phyloP scores from a whole-genome alignment of 2,329 filamentous ascomycete species.

The Alternaria triticimaculans region DNA sequence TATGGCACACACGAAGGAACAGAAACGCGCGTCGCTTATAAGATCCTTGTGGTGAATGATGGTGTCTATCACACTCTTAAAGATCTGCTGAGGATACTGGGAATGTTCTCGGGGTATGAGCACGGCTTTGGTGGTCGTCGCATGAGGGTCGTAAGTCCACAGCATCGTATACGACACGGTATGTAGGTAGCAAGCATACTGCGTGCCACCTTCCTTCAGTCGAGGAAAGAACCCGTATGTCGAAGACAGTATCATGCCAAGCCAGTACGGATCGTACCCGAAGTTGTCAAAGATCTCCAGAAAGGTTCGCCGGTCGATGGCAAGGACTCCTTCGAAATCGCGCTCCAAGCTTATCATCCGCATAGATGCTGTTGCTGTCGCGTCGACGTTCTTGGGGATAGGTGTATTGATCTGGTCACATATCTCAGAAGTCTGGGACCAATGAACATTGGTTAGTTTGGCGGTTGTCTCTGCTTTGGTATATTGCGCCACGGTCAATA shows the following conservation, averaged over 20 bases:
- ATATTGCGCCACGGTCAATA: not conserved
- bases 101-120: not conserved
- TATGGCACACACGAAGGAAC: not conserved
- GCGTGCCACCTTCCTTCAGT: not conserved
- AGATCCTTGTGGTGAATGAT: not conserved
- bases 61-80: rapidly evolving
- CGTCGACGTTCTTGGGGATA: not conserved
- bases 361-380: not conserved
- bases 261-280: not conserved
- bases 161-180: not conserved
- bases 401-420: not conserved
- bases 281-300: not conserved
- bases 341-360: not conserved
- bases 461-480: not conserved
- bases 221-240: not conserved
- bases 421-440: not conserved
- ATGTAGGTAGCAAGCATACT: not conserved
- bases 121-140: not conserved
- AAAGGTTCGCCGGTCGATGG: not conserved
- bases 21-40: not conserved
- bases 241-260: not conserved
- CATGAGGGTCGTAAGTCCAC: not conserved
- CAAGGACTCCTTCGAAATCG: not conserved
- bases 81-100: not conserved
- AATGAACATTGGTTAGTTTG: not conserved